A percentile compares a stretch with the other conserved stretches of the same genome.
phyloP scores from a whole-genome alignment of 208 protist genomes.

The Trypanosoma caninum region DNA sequence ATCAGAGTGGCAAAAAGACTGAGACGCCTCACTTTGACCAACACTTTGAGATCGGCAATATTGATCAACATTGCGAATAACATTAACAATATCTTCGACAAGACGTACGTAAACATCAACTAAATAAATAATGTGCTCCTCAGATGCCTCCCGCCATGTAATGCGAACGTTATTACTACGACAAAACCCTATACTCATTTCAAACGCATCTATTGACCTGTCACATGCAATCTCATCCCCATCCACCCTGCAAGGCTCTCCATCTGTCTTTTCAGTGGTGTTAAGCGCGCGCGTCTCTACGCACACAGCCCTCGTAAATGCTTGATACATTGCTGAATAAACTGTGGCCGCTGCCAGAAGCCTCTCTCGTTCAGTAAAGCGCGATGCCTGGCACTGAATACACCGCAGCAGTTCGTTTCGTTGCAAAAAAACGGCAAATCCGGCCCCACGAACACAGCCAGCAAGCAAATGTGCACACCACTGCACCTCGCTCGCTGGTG shows the following conservation, averaged over 20 bases:
- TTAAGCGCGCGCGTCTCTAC: conserved; percentile 3
- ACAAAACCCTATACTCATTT: conserved; percentile 28
- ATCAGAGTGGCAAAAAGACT: no score
- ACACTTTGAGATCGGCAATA: no score
- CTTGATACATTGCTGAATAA: conserved; percentile 20
- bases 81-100: conserved; percentile 29
- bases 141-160: conserved; percentile 22
- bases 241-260: background rate
- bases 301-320: conserved; percentile 19
- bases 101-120: conserved; percentile 23
- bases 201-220: background rate
- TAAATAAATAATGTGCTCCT: conserved; percentile 22
- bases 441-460: conserved; percentile 33
- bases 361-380: conserved; percentile 15
- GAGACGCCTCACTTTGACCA: no score
- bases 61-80: conserved; percentile 16
- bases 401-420: conserved; percentile 24
- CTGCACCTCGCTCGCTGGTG: conserved; percentile 26
- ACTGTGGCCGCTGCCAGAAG: conserved; percentile 9
- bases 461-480: conserved; percentile 42
- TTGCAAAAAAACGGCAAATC: conserved; percentile 20
- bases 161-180: conserved; percentile 22
- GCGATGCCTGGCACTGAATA: conserved; percentile 19
- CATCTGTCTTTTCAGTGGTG: background rate
- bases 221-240: background rate